phyloP scores from a whole-genome alignment of 2,329 filamentous ascomycete genomes.

The Escovopsis weberi region DNA sequence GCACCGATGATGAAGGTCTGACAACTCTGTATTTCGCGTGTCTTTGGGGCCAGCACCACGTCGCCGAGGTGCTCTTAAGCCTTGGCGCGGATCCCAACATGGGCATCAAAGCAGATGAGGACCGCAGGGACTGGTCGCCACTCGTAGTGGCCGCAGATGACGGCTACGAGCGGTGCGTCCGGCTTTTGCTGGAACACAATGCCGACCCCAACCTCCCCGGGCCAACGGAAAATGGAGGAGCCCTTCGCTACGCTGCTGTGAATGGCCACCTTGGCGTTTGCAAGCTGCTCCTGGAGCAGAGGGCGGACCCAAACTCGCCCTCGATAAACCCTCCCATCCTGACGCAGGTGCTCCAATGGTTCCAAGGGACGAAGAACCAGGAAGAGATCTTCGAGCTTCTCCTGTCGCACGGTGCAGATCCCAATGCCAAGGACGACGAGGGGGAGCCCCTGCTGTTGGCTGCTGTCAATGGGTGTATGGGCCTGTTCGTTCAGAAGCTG shows the following conservation, averaged over 20 bases:
- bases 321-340: constrained; percentile 5
- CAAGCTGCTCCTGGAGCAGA: constrained; percentile 6
- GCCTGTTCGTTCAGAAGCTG: not conserved
- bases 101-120: constrained; percentile 3
- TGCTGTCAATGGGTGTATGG: not conserved
- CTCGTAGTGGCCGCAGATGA: constrained; percentile 5
- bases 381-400: constrained; percentile 4
- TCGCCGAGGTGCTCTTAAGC: constrained; percentile 1
- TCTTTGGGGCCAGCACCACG: constrained; percentile 5
- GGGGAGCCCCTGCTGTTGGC: constrained; percentile 2
- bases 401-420: constrained; percentile 4
- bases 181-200: constrained; percentile 5
- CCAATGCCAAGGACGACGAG: constrained; percentile 2
- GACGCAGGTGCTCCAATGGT: constrained; percentile 1
- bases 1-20: constrained; percentile 1
- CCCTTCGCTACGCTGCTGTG: constrained; percentile 4
- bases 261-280: constrained; percentile 4
- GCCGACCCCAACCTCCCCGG: constrained; percentile 4
- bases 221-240: not conserved
- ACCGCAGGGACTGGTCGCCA: constrained; percentile 3
- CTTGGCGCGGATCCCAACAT: constrained; percentile 6
- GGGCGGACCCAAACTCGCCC: constrained; percentile 9
- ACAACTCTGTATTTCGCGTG: constrained; percentile 5
- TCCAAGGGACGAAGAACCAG: not conserved
- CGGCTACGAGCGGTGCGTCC: constrained; percentile 6